Evolutionary conservation across 352 stramenopile species (phyloP).

Genomic region (Pythium angustatum): DNA sequence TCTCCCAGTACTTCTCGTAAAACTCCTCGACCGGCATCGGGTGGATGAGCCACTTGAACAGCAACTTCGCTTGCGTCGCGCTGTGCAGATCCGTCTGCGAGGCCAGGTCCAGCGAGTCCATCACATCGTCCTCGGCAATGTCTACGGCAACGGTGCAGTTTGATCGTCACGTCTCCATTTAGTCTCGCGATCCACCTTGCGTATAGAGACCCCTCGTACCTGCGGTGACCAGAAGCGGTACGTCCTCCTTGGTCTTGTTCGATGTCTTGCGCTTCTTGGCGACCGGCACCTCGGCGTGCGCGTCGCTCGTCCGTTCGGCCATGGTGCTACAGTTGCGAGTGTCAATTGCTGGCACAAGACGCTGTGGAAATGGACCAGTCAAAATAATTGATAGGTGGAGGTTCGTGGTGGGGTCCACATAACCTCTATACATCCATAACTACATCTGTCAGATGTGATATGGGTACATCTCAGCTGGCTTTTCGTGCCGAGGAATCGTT

Average conservation of each 20-base stretch:
- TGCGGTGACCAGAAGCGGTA: conserved; percentile 45
- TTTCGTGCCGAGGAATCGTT: no score
- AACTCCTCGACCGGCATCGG: conserved; percentile 88
- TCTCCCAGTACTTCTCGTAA: conserved; percentile 93
- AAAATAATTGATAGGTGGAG: not conserved
- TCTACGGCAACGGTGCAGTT: conserved; percentile 9
- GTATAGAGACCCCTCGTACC: no score
- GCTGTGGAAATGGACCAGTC: not conserved
- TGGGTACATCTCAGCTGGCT: conserved; percentile 4
- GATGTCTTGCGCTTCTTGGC: conserved; percentile 60
- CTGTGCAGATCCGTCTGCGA: conserved; percentile 64
- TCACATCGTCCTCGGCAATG: conserved; percentile 49
- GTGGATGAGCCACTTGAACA: conserved; percentile 87
- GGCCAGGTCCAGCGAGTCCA: conserved; percentile 58
- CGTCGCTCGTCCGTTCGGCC: not conserved
- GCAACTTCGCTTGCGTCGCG: conserved; percentile 61
- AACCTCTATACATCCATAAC: not conserved
- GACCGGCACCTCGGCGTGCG: conserved; percentile 15
- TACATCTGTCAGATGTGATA: conserved; percentile 4
- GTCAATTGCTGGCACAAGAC: not conserved
- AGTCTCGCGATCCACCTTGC: no score
- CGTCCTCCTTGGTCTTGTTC: conserved; percentile 32
- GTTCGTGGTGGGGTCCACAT: conserved; percentile 3
- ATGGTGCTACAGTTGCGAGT: not conserved
- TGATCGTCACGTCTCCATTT: not conserved